phyloP scores from a whole-genome alignment of 768 basidiomycete genomes.

The Amanita muscaria region DNA sequence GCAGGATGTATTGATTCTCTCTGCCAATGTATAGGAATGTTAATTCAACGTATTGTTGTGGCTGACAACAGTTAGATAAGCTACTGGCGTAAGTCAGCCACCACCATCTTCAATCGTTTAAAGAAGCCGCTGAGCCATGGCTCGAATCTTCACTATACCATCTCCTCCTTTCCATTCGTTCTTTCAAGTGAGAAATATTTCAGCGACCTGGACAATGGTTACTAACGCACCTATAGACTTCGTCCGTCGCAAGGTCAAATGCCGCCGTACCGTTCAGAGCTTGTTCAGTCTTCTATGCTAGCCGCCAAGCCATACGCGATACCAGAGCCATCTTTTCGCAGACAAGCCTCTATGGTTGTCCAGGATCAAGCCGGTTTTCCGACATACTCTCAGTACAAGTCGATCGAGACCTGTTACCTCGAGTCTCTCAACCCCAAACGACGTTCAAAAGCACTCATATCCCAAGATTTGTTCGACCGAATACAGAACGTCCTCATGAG shows the following conservation, averaged over 20 bases:
- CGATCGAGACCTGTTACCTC: conserved; percentile 52
- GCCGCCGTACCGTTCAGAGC: too few relatives aligned
- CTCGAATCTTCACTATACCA: too few relatives aligned
- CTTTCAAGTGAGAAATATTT: too few relatives aligned
- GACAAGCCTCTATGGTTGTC: neutral
- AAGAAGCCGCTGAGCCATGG: neutral
- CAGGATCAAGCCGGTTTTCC: conserved; percentile 43
- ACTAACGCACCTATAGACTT: too few relatives aligned
- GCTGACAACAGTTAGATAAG: neutral
- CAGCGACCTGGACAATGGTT: too few relatives aligned
- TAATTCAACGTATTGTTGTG: neutral
- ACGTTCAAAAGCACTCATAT: conserved; percentile 64
- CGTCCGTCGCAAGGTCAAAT: too few relatives aligned
- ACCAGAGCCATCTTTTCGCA: neutral
- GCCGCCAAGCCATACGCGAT: neutral
- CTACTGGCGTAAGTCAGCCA: too few relatives aligned
- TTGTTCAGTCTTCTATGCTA: neutral
- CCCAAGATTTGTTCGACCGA: conserved; percentile 58
- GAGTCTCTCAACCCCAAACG: conserved; percentile 43
- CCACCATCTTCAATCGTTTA: neutral
- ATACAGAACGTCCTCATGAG: conserved; percentile 60
- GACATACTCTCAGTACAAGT: conserved; percentile 49
- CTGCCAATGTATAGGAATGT: neutral
- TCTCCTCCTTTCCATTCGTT: too few relatives aligned
- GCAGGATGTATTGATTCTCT: neutral